Percentiles rank a stretch among this genome's conserved stretches.
Evolutionary conservation across 345 rosid genomes (phyloP).

Genomic region (Erysimum cheiranthoides): DNA sequence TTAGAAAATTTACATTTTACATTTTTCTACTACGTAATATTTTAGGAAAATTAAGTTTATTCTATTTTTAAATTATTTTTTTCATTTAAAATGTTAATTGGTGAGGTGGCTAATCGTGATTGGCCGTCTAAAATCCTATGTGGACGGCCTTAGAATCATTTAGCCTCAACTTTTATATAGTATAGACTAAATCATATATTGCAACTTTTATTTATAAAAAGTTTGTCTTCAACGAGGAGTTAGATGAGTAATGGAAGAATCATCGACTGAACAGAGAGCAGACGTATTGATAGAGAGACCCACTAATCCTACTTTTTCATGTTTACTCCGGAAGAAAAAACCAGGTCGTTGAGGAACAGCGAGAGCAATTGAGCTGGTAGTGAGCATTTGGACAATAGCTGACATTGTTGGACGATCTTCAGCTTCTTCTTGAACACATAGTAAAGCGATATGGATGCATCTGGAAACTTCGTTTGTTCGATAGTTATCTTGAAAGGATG

Average conservation of each 20-base stretch:
- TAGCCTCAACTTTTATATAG: too few species aligned
- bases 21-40: too few species aligned
- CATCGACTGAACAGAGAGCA: background rate
- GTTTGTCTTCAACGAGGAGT: background rate
- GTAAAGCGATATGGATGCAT: slow-evolving; percentile 2
- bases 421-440: slow-evolving; percentile 3
- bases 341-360: background rate
- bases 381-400: background rate
- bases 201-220: background rate
- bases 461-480: background rate
- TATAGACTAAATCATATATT: too few species aligned
- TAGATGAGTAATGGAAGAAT: background rate
- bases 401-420: background rate
- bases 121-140: too few species aligned
- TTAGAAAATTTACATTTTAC: too few species aligned
- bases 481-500: background rate
- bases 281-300: slow-evolving; percentile 1
- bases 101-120: too few species aligned
- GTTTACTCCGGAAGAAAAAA: background rate
- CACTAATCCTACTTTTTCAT: background rate
- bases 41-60: too few species aligned
- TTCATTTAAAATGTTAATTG: too few species aligned
- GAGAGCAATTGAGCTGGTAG: background rate
- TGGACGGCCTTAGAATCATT: too few species aligned
- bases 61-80: too few species aligned